These are phyloP conservation scores for Microcyclospora pomicola DNA, from an alignment of 2,329 filamentous ascomycete genomes.

Conservation along the genomic window DNA sequence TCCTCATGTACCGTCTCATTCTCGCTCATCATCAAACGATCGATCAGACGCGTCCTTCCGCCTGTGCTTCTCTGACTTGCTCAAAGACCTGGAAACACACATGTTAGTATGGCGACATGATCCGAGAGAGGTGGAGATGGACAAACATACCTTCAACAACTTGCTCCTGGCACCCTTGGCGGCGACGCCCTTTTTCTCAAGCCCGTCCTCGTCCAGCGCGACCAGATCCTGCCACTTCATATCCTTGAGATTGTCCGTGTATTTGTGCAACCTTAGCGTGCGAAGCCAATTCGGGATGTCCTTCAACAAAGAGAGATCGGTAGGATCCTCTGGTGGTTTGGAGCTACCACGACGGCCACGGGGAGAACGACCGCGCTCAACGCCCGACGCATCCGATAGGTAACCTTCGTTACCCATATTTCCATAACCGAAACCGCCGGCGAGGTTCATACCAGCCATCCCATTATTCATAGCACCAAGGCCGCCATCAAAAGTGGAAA, in stretches of 20 bases:
- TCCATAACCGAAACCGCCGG: conserved; percentile 36
- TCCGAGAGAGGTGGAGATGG: background rate
- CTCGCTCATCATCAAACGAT: too few relatives aligned
- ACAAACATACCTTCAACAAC: conserved; percentile 70
- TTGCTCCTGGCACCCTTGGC: conserved; percentile 88
- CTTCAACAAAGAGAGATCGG: conserved; percentile 75
- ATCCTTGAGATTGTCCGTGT: conserved; percentile 95
- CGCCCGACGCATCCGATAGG: conserved; percentile 84
- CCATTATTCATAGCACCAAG: conserved; percentile 46
- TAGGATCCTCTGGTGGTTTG: conserved; percentile 95
- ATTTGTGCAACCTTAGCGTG: conserved; percentile 91
- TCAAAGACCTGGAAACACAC: conserved; percentile 58
- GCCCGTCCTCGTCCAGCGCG: conserved; percentile 79
- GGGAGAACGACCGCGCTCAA: conserved; percentile 79
- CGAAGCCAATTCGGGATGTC: conserved; percentile 95
- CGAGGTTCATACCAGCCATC: conserved; percentile 56
- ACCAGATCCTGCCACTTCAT: conserved; percentile 91
- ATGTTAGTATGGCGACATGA: background rate
- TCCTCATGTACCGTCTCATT: too few relatives aligned
- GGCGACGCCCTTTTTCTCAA: conserved; percentile 88
- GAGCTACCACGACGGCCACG: conserved; percentile 85
- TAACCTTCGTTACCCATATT: conserved; percentile 76
- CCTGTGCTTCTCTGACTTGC: conserved; percentile 60
- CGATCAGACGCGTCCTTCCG: conserved; percentile 21
- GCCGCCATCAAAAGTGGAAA: conserved; percentile 67